These are phyloP conservation scores for Novymonas esmeraldas DNA, from an alignment of 208 protist species.

Conservation along the genomic window DNA sequence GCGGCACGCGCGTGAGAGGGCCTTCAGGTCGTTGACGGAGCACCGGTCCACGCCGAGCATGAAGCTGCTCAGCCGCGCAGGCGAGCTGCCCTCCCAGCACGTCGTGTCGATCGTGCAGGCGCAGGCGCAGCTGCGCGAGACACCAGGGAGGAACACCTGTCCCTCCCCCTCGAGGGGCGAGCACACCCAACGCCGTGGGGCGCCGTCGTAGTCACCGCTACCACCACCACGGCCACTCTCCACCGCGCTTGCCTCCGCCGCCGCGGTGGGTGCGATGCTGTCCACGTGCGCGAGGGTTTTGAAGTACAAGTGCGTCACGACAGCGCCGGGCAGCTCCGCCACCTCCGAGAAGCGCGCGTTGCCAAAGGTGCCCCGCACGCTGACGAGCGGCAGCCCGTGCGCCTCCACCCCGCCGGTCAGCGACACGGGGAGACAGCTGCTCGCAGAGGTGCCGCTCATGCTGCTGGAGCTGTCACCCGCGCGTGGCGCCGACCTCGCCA, in stretches of 20 bases:
- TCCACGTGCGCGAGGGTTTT: constrained; percentile 20
- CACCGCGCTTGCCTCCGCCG: neutral
- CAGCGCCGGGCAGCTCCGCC: constrained; percentile 17
- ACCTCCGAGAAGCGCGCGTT: constrained; percentile 10
- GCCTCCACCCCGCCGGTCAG: constrained; percentile 19
- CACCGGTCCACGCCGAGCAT: constrained; percentile 9
- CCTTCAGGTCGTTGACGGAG: constrained; percentile 7
- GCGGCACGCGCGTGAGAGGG: constrained; percentile 14
- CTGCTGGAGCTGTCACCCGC: neutral
- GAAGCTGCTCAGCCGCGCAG: constrained; percentile 13
- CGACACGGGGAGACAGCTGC: constrained; percentile 25
- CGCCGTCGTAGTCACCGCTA: neutral
- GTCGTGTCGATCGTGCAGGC: constrained; percentile 15
- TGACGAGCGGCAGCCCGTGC: constrained; percentile 23
- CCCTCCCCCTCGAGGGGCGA: constrained; percentile 18
- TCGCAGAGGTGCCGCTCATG: no score
- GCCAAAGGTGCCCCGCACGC: constrained; percentile 21
- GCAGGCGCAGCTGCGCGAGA: constrained; percentile 8
- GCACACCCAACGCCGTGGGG: constrained; percentile 11
- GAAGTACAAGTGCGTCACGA: constrained; percentile 24
- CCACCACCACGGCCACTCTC: no score
- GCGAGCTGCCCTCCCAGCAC: neutral
- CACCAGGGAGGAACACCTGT: constrained; percentile 16
- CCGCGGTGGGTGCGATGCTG: neutral
- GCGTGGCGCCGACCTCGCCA: neutral